A percentile compares a stretch with the other conserved stretches of the same genome.
phyloP scores from a whole-genome alignment of 345 rosid genomes.

The Euphorbia pulcherrima region DNA sequence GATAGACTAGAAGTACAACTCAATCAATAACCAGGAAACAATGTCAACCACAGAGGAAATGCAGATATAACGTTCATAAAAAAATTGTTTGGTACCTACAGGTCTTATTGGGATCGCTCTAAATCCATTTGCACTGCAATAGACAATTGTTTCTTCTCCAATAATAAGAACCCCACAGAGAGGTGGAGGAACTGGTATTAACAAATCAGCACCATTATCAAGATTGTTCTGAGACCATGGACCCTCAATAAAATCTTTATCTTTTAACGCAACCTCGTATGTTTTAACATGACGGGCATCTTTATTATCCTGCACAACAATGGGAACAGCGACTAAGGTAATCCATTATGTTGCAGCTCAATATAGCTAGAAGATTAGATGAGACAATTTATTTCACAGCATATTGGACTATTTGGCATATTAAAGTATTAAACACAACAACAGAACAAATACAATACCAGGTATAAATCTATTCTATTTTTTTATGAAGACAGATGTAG shows the following conservation, averaged over 20 bases:
- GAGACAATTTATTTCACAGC: neutral
- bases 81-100: constrained; percentile 40
- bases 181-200: constrained; percentile 95
- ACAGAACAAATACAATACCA: neutral
- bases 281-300: constrained; percentile 98
- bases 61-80: neutral
- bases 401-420: too few species aligned
- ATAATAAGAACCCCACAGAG: constrained; percentile 96
- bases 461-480: neutral
- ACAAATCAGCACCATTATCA: constrained; percentile 85
- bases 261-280: constrained; percentile 88
- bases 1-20: constrained; percentile 49
- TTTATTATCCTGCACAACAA: constrained; percentile 73
- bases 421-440: neutral
- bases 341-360: constrained; percentile 7
- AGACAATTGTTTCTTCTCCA: constrained; percentile 90
- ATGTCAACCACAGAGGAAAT: constrained; percentile 16
- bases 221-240: constrained; percentile 97
- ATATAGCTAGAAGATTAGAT: neutral
- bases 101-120: constrained; percentile 81
- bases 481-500: neutral
- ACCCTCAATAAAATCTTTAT: constrained; percentile 94
- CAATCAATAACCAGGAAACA: constrained; percentile 12
- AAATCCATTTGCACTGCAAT: constrained; percentile 82
- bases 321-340: constrained; percentile 5